Conservation (phyloP, 352 stramenopile genomes). For the Phytophthora lateralis region DNA sequence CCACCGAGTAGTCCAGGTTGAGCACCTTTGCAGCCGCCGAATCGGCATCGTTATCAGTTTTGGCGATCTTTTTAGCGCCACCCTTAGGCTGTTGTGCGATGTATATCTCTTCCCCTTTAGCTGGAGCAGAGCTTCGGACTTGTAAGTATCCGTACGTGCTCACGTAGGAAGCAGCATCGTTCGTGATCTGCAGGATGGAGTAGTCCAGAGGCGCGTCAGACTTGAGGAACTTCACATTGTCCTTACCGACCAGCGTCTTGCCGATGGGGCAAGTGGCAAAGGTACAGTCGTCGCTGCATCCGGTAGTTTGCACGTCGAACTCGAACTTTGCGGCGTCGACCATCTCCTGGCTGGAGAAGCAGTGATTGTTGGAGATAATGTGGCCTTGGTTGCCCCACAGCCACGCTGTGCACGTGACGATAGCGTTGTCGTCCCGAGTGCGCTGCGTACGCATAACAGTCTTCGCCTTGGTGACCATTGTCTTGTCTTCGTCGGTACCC, state of each 20-base stretch:
- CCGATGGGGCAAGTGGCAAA: conserved; percentile 48
- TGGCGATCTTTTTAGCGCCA: conserved; percentile 63
- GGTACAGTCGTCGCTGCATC: conserved; percentile 51
- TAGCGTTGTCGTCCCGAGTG: conserved; percentile 47
- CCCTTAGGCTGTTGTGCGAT: conserved; percentile 69
- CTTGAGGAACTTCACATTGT: conserved; percentile 60
- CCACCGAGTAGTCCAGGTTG: conserved; percentile 41
- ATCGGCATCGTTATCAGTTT: conserved; percentile 40
- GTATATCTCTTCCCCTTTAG: conserved; percentile 60
- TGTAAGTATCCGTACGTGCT: conserved; percentile 63
- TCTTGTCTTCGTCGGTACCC: conserved; percentile 35
- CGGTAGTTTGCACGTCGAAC: conserved; percentile 61
- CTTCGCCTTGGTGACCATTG: conserved; percentile 46
- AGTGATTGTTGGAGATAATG: conserved; percentile 73
- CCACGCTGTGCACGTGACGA: conserved; percentile 52
- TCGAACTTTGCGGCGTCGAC: conserved; percentile 51
- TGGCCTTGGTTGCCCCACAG: conserved; percentile 67
- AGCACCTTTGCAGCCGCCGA: conserved; percentile 27
- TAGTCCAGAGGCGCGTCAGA: conserved; percentile 61
- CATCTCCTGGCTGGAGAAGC: conserved; percentile 49
- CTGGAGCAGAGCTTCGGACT: conserved; percentile 47
- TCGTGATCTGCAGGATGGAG: conserved; percentile 56
- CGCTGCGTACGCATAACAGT: conserved; percentile 59
- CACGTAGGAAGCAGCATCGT: conserved; percentile 39
- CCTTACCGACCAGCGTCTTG: conserved; percentile 42